Evolutionary conservation across 495 filamentous ascomycete species (phyloP).

Genomic region (Xylaria curta): DNA sequence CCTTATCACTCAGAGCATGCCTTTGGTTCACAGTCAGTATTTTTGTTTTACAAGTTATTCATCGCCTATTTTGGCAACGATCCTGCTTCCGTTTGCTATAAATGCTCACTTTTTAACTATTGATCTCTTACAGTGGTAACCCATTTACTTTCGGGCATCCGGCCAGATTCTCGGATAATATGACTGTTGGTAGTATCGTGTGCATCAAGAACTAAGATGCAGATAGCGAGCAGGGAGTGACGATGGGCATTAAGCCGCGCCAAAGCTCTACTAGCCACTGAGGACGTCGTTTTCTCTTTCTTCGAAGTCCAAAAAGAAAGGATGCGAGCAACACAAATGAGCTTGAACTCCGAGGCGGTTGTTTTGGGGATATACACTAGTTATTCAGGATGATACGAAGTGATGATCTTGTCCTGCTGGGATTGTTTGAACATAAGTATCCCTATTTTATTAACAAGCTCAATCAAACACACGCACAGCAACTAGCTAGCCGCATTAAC

Average conservation of each 20-base stretch:
- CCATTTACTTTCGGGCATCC: constrained; percentile 13
- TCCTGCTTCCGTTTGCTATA: not conserved
- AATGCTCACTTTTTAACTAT: not conserved
- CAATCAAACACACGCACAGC: too few relatives aligned
- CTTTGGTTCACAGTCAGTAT: not conserved
- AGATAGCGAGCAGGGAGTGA: not conserved
- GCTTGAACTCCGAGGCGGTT: too few relatives aligned
- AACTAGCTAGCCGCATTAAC: not conserved
- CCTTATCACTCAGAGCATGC: not conserved
- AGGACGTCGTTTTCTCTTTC: not conserved
- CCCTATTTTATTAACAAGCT: too few relatives aligned
- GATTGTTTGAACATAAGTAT: too few relatives aligned
- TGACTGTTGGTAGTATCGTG: not conserved
- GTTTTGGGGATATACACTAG: too few relatives aligned
- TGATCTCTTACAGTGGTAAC: not conserved
- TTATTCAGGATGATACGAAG: too few relatives aligned
- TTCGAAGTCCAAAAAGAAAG: not conserved
- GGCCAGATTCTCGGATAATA: not conserved
- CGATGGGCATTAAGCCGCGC: not conserved
- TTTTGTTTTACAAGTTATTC: not conserved
- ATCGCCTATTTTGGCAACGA: not conserved
- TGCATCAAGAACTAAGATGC: not conserved
- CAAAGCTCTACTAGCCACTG: not conserved
- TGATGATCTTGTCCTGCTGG: too few relatives aligned
- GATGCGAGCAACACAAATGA: too few relatives aligned